Evolutionary conservation across 768 basidiomycete species (phyloP).

Genomic region (Xerocomus brunneocitrinus): DNA sequence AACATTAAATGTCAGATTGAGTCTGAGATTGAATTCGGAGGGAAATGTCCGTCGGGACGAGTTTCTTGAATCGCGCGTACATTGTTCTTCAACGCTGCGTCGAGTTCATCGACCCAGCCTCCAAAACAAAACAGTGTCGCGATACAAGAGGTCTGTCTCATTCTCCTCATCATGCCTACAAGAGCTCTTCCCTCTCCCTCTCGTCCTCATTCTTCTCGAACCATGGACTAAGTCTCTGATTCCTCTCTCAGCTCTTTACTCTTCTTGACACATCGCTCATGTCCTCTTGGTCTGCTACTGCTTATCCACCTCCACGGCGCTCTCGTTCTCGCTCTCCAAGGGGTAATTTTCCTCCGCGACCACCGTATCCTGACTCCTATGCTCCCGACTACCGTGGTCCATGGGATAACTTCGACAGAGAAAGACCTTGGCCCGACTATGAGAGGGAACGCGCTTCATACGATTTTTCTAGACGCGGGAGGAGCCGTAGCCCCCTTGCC

Average conservation of each 20-base stretch:
- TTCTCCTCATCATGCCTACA: constrained; percentile 67
- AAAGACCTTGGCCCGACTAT: constrained; percentile 58
- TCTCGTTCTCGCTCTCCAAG: constrained; percentile 80
- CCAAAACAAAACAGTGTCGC: constrained; percentile 40
- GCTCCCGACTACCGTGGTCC: constrained; percentile 56
- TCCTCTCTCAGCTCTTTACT: constrained; percentile 41
- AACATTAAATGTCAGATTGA: constrained; percentile 15
- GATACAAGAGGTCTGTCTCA: constrained; percentile 86
- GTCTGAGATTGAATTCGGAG: constrained; percentile 19
- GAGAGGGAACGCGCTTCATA: constrained; percentile 67
- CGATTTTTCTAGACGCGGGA: constrained; percentile 63
- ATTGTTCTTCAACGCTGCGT: constrained; percentile 39
- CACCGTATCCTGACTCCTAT: constrained; percentile 55
- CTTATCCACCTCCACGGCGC: constrained; percentile 70
- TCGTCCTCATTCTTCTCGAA: constrained; percentile 29
- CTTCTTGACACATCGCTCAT: constrained; percentile 45
- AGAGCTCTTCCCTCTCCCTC: constrained; percentile 64
- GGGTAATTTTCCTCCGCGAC: constrained; percentile 49
- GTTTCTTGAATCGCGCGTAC: constrained; percentile 61
- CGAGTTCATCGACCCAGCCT: constrained; percentile 28
- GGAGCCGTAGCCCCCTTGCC: constrained; percentile 70
- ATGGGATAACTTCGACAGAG: constrained; percentile 72
- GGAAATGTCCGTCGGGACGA: constrained; percentile 12
- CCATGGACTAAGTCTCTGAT: constrained; percentile 43
- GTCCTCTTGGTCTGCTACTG: constrained; percentile 68